Percentiles rank a stretch among this genome's conserved stretches.
Evolutionary conservation across 2,329 filamentous ascomycete species (phyloP).

Genomic region (Nemania sp.): DNA sequence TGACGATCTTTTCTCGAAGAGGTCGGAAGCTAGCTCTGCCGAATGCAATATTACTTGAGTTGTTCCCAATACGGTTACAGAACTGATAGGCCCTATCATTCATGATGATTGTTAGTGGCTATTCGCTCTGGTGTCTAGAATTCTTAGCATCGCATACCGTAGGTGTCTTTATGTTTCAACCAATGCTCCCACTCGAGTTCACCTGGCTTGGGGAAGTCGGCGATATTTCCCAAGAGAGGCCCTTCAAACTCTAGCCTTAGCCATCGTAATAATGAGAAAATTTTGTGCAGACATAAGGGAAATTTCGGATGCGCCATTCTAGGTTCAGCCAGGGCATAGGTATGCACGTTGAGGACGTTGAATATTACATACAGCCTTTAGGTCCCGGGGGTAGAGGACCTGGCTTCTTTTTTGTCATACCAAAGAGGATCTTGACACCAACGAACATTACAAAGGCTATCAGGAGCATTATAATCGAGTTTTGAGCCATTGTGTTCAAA

Average conservation of each 20-base stretch:
- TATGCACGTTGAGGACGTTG: background rate
- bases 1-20: constrained; percentile 42
- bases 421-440: background rate
- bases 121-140: background rate
- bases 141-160: constrained; percentile 27
- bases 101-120: background rate
- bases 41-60: constrained; percentile 48
- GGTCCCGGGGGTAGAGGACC: background rate
- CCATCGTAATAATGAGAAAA: background rate
- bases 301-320: background rate
- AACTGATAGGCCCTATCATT: constrained; percentile 41
- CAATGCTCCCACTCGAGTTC: constrained; percentile 45
- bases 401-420: background rate
- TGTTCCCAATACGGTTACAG: constrained; percentile 46
- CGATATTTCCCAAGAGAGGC: background rate
- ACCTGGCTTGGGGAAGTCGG: constrained; percentile 18
- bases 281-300: background rate
- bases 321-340: background rate
- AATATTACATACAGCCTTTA: background rate
- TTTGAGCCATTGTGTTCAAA: background rate
- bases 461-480: background rate
- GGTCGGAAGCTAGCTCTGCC: constrained; percentile 40
- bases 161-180: constrained; percentile 45
- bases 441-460: background rate
- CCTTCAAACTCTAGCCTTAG: background rate